Percentiles rank a stretch among this genome's conserved stretches.
Evolutionary conservation across 805 yeast species (phyloP).

Genomic region (Wickerhamiella siamensis): DNA sequence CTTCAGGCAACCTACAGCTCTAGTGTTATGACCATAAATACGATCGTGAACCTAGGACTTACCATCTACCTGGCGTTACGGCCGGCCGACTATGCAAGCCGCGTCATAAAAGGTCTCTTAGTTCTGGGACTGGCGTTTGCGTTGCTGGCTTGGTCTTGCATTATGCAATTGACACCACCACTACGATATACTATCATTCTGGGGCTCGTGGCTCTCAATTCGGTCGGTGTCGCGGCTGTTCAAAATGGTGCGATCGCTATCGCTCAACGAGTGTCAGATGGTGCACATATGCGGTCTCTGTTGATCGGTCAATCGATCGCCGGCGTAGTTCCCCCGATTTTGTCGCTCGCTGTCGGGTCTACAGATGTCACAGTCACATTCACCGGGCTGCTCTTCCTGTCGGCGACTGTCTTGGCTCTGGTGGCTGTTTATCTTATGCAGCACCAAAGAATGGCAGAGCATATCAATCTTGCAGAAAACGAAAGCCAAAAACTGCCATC

Average conservation of each 20-base stretch:
- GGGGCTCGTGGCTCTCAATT: conserved; percentile 47
- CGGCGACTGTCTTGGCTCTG: conserved; percentile 11
- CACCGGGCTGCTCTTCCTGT: conserved; percentile 26
- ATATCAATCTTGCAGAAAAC: conserved; percentile 11
- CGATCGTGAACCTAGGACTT: conserved; percentile 46
- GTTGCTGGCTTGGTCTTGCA: conserved; percentile 26
- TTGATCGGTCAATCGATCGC: conserved; percentile 94
- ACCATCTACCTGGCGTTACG: conserved; percentile 50
- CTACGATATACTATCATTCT: conserved; percentile 26
- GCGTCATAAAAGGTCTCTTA: conserved; percentile 48
- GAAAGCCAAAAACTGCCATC: conserved; percentile 1
- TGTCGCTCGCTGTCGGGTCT: conserved; percentile 41
- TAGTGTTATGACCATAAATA: conserved; percentile 78
- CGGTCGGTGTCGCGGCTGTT: conserved; percentile 65
- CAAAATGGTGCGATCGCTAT: conserved; percentile 88
- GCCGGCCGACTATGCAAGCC: conserved; percentile 44
- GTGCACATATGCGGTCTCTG: conserved; percentile 34
- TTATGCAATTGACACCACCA: conserved; percentile 9
- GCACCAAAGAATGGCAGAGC: background rate
- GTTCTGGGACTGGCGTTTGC: conserved; percentile 46
- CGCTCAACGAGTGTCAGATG: conserved; percentile 38
- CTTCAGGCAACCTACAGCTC: conserved; percentile 49
- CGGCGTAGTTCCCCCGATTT: conserved; percentile 78
- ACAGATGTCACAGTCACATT: conserved; percentile 33
- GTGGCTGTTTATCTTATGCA: conserved; percentile 4